These are phyloP conservation scores for Hypoxylon sp. DNA, from an alignment of 2,329 filamentous ascomycete species.

Conservation along the genomic window DNA sequence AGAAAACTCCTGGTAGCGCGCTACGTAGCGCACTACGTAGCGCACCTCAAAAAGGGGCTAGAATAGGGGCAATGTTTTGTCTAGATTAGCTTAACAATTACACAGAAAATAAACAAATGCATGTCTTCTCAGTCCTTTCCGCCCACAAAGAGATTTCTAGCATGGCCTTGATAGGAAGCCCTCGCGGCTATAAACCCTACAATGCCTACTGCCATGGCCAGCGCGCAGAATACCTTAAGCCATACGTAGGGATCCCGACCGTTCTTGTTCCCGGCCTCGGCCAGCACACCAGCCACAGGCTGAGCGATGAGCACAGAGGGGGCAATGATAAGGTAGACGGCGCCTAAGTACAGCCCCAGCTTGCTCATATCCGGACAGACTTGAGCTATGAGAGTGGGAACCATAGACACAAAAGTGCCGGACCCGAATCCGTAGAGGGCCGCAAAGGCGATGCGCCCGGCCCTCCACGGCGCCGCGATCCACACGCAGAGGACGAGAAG, in stretches of 20 bases:
- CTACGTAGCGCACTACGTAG: too few species aligned
- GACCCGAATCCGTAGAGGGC: conserved; percentile 18
- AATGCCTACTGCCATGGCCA: not conserved
- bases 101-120: not conserved
- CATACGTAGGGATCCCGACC: conserved; percentile 1
- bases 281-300: conserved; percentile 8
- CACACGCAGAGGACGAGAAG: conserved; percentile 15
- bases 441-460: conserved; percentile 14
- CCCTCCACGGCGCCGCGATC: conserved; percentile 18
- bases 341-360: conserved; percentile 7
- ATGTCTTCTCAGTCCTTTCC: conserved; percentile 1
- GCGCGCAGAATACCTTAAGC: conserved; percentile 5
- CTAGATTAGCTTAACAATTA: not conserved
- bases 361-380: conserved; percentile 17
- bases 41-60: too few species aligned
- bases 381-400: conserved; percentile 15
- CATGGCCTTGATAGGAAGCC: conserved; percentile 9
- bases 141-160: conserved; percentile 8
- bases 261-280: conserved; percentile 1
- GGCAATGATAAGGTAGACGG: conserved; percentile 14
- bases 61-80: not conserved
- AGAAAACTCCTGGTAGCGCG: too few species aligned
- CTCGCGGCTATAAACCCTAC: conserved; percentile 12
- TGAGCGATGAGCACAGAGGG: conserved; percentile 15
- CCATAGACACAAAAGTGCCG: conserved; percentile 14